A percentile compares a stretch with the other conserved stretches of the same genome.
Evolutionary conservation across 2,329 filamentous ascomycete species (phyloP).

Genomic region (Bipolaris zeicola): DNA sequence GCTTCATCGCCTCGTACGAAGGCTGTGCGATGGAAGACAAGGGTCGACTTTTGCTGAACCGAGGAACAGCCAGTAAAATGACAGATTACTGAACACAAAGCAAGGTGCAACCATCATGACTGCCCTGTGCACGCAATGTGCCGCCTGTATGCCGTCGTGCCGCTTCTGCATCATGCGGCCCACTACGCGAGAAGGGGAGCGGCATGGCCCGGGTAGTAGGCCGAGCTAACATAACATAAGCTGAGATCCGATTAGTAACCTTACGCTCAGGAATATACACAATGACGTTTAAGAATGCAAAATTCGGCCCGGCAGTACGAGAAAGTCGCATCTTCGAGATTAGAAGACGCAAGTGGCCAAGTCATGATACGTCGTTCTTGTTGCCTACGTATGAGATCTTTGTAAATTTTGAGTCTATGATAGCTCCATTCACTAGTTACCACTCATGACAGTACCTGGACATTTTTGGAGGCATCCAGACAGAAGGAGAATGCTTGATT

Average conservation of each 20-base stretch:
- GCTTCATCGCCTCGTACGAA: not conserved
- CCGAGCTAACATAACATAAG: not conserved
- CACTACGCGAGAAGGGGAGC: not conserved
- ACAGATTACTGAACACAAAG: not conserved
- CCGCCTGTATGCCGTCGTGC: slow-evolving; percentile 1
- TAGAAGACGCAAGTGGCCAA: not conserved
- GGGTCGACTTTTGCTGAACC: not conserved
- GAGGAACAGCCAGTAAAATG: not conserved
- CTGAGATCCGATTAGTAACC: slow-evolving; percentile 8
- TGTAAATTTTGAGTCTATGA: not conserved
- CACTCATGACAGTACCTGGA: not conserved
- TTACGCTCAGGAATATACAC: not conserved
- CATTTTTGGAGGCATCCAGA: not conserved
- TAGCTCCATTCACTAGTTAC: not conserved
- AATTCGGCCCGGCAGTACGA: not conserved
- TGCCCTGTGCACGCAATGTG: not conserved
- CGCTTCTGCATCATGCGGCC: not conserved
- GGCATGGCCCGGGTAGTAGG: not conserved
- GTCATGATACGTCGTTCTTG: not conserved
- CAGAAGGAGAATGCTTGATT: not conserved
- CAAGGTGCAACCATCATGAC: not conserved
- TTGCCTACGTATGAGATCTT: not conserved
- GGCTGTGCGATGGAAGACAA: not conserved
- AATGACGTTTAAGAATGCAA: not conserved
- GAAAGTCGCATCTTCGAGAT: not conserved